phyloP scores from a whole-genome alignment of 2,329 filamentous ascomycete genomes.

The Geosmithia putterillii region DNA sequence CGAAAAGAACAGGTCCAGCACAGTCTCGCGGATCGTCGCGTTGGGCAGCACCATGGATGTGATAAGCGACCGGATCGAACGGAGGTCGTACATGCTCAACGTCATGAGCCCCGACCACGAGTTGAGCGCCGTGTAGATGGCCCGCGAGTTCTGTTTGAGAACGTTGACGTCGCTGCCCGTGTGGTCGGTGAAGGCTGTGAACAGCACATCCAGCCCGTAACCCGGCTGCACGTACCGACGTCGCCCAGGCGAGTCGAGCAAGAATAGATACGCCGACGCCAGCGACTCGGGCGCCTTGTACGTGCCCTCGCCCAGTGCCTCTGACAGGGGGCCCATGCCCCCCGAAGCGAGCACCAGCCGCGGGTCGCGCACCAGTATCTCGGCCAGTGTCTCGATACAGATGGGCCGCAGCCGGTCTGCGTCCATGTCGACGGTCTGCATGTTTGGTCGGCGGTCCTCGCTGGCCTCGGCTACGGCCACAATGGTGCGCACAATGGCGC shows the following conservation, averaged over 20 bases:
- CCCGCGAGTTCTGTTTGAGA: slow-evolving; percentile 77
- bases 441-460: slow-evolving; percentile 77
- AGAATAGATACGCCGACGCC: slow-evolving; percentile 74
- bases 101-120: slow-evolving; percentile 90
- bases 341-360: slow-evolving; percentile 70
- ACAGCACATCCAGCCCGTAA: slow-evolving; percentile 78
- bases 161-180: slow-evolving; percentile 44
- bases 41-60: slow-evolving; percentile 49
- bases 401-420: slow-evolving; percentile 83
- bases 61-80: slow-evolving; percentile 69
- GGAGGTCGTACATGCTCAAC: slow-evolving; percentile 77
- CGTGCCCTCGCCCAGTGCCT: slow-evolving; percentile 77
- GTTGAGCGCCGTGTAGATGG: slow-evolving; percentile 82
- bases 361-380: slow-evolving; percentile 81
- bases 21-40: slow-evolving; percentile 52
- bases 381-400: slow-evolving; percentile 82
- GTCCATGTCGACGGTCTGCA: slow-evolving; percentile 51
- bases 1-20: slow-evolving; percentile 76
- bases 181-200: slow-evolving; percentile 87
- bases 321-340: slow-evolving; percentile 77
- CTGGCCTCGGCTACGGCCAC: slow-evolving; percentile 81
- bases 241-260: slow-evolving; percentile 73
- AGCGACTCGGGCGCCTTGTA: slow-evolving; percentile 90
- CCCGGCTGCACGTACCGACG: slow-evolving; percentile 77
- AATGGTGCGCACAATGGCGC: slow-evolving; percentile 77